Evolutionary conservation across 1,284 basidiomycete species (phyloP), one percentile per base, ranked within the genome.

Genomic region (Macrocybe sp.): DNA sequence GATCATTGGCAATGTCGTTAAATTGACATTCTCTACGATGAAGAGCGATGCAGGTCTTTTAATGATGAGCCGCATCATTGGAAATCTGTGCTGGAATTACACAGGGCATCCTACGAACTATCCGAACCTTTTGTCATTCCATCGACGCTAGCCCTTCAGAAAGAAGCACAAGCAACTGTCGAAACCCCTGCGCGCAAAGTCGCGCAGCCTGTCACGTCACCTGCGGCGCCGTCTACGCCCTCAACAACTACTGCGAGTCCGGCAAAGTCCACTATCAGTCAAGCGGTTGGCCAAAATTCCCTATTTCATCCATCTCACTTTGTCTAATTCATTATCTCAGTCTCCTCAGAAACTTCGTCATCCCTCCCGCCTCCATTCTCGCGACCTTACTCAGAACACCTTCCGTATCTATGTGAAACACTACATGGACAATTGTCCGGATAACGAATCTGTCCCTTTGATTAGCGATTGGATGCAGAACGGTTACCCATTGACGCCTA

Each of bases 401-500:
- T 87, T 89, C 60, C 74, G 83, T 8, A 75, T 86, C 37, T 88
- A 89, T 56, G 55, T 89, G 51, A 87, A 85, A 54, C 81, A 89
- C 52, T 89, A 80, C 61, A 83, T 89, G 80, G 80, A 85, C 56
- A 71, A 80, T 53, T 63, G 63, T 3, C 58, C 59, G 11, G 31
- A 47, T n/a, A 34, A 40, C 16, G 30, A n/a, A 32, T 31, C 44
- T 48, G 49, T 37, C 6, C 33, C 36, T 10, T 37, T 46, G 22
- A 30, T 48, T 16, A 47, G 53, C 38, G 34, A 37, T 14, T 55
- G 55, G 3, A 46, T 48, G 30, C 50, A 59, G 16, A 37, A 47
- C 9, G 59, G 63, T 39, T 49, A 47, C 2, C 62, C 64, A 7
- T 41, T 52, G n/a, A 71, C 69, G 7, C 64, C 66, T 4, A 68